Conservation (phyloP, 768 basidiomycete species). For the Crucibulum laeve region DNA sequence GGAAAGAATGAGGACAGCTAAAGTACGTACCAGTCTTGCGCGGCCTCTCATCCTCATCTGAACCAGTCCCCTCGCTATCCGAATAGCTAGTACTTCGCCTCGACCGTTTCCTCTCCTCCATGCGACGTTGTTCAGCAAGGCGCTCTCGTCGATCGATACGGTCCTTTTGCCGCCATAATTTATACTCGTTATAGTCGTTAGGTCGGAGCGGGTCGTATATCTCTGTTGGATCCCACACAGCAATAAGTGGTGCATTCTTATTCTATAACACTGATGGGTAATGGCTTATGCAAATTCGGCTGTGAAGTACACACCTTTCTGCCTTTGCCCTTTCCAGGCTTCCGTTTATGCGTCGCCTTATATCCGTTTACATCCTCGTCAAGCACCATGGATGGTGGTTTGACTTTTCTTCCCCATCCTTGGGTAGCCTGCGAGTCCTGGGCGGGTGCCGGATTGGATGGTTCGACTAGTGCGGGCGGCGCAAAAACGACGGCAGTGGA, state of each 20-base stretch:
- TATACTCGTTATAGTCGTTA: slow-evolving; percentile 89
- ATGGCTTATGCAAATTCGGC: slow-evolving; percentile 4
- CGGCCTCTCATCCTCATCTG: slow-evolving; percentile 66
- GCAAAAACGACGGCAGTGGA: slow-evolving; percentile 70
- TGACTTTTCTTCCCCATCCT: slow-evolving; percentile 86
- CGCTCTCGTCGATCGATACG: slow-evolving; percentile 71
- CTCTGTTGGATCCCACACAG: slow-evolving; percentile 76
- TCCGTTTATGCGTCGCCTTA: slow-evolving; percentile 53
- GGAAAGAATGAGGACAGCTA: background rate
- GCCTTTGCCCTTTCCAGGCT: slow-evolving; percentile 48
- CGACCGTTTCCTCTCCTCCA: slow-evolving; percentile 53
- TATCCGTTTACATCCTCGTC: slow-evolving; percentile 89
- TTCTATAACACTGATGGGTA: slow-evolving; percentile 40
- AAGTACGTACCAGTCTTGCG: slow-evolving; percentile 57
- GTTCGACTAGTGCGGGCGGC: slow-evolving; percentile 54
- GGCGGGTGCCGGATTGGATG: slow-evolving; percentile 18
- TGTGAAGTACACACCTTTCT: slow-evolving; percentile 49
- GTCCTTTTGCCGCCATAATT: slow-evolving; percentile 72
- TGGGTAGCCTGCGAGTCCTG: slow-evolving; percentile 28
- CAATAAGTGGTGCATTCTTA: slow-evolving; percentile 47
- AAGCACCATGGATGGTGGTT: slow-evolving; percentile 86
- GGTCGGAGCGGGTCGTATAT: slow-evolving; percentile 79
- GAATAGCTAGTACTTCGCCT: slow-evolving; percentile 59
- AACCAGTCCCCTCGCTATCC: slow-evolving; percentile 58
- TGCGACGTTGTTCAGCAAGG: slow-evolving; percentile 53